Conservation (phyloP, 148 eudicot species). For the Gaultheria prostrata region DNA sequence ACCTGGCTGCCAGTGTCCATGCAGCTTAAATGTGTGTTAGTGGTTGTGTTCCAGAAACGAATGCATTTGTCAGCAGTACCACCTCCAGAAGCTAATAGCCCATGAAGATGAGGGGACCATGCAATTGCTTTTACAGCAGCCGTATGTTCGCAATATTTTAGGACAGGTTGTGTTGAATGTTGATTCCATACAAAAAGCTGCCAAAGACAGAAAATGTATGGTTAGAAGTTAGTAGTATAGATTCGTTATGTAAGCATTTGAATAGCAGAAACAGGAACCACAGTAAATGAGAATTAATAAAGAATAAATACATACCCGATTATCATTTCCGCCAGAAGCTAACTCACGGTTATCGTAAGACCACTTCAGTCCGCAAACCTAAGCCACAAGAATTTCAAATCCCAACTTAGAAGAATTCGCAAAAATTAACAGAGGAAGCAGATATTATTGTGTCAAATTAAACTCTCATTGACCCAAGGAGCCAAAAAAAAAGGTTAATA, state of each 20-base stretch:
- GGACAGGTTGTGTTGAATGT: conserved; percentile 73
- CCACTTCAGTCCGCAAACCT: conserved; percentile 98
- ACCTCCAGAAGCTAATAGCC: conserved; percentile 96
- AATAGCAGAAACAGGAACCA: conserved; percentile 7
- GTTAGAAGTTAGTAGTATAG: not conserved
- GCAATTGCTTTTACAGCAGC: conserved; percentile 97
- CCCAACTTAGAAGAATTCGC: conserved; percentile 2
- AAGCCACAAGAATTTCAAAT: conserved; percentile 17
- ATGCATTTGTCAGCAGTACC: conserved; percentile 94
- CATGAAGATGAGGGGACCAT: conserved; percentile 95
- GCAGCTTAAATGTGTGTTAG: conserved; percentile 74
- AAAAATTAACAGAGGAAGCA: not conserved
- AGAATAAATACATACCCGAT: conserved; percentile 47
- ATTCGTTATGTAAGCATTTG: not conserved
- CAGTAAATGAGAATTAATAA: not conserved
- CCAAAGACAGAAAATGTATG: conserved; percentile 3
- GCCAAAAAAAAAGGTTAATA: conserved; percentile 6
- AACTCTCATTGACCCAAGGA: not conserved
- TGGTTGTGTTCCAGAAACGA: conserved; percentile 90
- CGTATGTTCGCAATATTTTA: conserved; percentile 78
- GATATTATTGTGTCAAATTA: not conserved
- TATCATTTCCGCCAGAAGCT: conserved; percentile 96
- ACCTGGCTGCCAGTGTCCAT: conserved; percentile 98
- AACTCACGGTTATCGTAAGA: conserved; percentile 85
- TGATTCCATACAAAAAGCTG: conserved; percentile 94